Percentiles rank a stretch among this genome's conserved stretches.
phyloP scores from a whole-genome alignment of 768 basidiomycete genomes.

The Lanmaoa rubissima region DNA sequence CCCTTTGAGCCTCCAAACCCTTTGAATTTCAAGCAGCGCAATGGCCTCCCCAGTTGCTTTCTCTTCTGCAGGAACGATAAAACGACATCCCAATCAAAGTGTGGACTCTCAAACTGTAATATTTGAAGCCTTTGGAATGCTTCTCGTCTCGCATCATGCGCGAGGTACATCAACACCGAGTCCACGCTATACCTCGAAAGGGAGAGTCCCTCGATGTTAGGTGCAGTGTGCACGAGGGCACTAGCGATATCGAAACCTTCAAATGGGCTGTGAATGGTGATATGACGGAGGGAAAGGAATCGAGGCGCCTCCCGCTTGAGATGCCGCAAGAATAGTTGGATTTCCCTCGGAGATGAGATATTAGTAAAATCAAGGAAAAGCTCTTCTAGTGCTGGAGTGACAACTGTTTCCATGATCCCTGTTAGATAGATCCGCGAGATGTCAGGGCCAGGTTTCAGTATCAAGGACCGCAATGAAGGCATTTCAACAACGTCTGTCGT shows the following conservation, averaged over 20 bases:
- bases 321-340: slow-evolving; percentile 28
- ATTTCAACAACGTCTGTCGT: slow-evolving; percentile 13
- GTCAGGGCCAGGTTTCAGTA: slow-evolving; percentile 26
- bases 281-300: slow-evolving; percentile 25
- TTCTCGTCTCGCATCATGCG: slow-evolving; percentile 27
- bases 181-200: slow-evolving; percentile 26
- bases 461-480: slow-evolving; percentile 18
- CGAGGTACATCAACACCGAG: slow-evolving; percentile 24
- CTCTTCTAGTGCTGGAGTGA: slow-evolving; percentile 25
- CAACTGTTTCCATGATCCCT: slow-evolving; percentile 21
- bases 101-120: slow-evolving; percentile 23
- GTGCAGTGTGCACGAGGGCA: slow-evolving; percentile 25
- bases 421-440: slow-evolving; percentile 30
- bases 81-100: slow-evolving; percentile 30
- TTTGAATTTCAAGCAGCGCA: slow-evolving; percentile 16
- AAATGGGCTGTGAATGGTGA: slow-evolving; percentile 25
- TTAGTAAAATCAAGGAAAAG: slow-evolving; percentile 27
- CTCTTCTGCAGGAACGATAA: slow-evolving; percentile 28
- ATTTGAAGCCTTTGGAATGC: slow-evolving; percentile 23
- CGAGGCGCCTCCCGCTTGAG: slow-evolving; percentile 28
- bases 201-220: slow-evolving; percentile 24
- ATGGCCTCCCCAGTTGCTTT: slow-evolving; percentile 18
- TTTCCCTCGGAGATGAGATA: slow-evolving; percentile 25
- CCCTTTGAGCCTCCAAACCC: slow-evolving; percentile 24
- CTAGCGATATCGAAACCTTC: slow-evolving; percentile 23